Base-by-base conservation (phyloP, 1,284 basidiomycete species). In the Puccinia horiana region DNA sequence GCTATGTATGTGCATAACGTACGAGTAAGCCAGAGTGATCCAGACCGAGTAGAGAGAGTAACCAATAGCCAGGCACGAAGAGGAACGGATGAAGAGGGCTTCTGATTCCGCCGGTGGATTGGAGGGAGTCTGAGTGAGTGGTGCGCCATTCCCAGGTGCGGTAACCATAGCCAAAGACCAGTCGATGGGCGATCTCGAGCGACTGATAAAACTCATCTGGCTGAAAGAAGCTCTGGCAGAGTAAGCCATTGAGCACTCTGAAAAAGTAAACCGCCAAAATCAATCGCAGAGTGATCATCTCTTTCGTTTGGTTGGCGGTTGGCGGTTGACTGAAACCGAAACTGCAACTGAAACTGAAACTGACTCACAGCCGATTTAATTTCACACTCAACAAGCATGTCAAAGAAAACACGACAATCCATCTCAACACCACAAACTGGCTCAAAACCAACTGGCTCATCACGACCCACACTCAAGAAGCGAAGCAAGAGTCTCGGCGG, bases 151-250 rank as follows among this genome's bases (percentile, higher is more conserved):
- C 97, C 97, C 97, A 99, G 40, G 95, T 98, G 54, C 94, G 89
- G 85, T 92, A 91, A 0, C 95, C 97, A 87, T 94, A 95, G 44
- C 95, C 95, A 87, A 94, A 99, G 79, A 96, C 94, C 65, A 92
- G 87, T 76, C 89, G 89, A 86, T 98, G 93, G 0, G 97, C 97
- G 42, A 95, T 93, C 86, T 99, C 97, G 61, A 97, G 90, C 12
- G 95, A 91, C 86, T 99, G 97, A 85, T 93, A 98, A 88, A 94
- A 97, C 88, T 99, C 97, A 88, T 99, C 97, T 1, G 97, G 96
- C 87, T 98, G 96, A 87, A 99, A 99, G 88, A 93, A 94, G 0
- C 95, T 95, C 74, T 90, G 90, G 0, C 94, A 95, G 35, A 89
- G 88, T 18, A 95, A 86, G 0, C 93, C 92, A 52, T 88, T 85